Base-by-base conservation (phyloP, 805 yeast genomes). In the Candida vaughaniae region DNA sequence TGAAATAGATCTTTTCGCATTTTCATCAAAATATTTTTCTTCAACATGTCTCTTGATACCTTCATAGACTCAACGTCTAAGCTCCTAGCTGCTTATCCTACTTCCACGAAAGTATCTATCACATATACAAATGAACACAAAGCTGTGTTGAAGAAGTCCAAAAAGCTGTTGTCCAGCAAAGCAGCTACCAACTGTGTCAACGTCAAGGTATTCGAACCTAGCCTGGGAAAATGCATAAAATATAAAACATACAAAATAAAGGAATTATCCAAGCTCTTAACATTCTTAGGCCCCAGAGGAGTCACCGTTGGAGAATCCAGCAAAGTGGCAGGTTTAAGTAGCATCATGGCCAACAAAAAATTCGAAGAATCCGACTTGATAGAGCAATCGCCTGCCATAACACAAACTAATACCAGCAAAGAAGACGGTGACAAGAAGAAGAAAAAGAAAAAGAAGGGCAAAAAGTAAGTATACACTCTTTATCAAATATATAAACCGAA, bases 221-320 rank as follows among this genome's bases (percentile, higher is more conserved):
- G 63, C 12, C 65, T 78, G 12, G 90, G 90, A 6, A 69, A 79
- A 27, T 71, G 80, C 42, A 73, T 80, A 57, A 72, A 69, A 42
- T 77, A 70, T 53, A 69, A 66, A 41, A 79, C 91, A 1, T 63
- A 65, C 44, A 81, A 82, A 46, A 61, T 72, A 32, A 86, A 87
- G 55, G 95, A 88, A 56, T 73, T 89, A 30, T 78, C 86, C 16
- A 73, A 90, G 47, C 53, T 88, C 16, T 62, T 85, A 55, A 75
- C 85, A 33, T 83, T 85, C 5, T 53, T 88, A 32, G 95, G 95
- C 0, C 89, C 89, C 4, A 64, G 71, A 36, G 81, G 81, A 3
- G 82, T 80, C 34, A 64, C 63, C 30, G 54, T 23, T 46, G 42
- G 18, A 15, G 22, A 26, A 3, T 5, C 28, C 30, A 10, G 42